phyloP scores from a whole-genome alignment of 108 stramenopile genomes.

The Mayamaea pseudoterrestris region DNA sequence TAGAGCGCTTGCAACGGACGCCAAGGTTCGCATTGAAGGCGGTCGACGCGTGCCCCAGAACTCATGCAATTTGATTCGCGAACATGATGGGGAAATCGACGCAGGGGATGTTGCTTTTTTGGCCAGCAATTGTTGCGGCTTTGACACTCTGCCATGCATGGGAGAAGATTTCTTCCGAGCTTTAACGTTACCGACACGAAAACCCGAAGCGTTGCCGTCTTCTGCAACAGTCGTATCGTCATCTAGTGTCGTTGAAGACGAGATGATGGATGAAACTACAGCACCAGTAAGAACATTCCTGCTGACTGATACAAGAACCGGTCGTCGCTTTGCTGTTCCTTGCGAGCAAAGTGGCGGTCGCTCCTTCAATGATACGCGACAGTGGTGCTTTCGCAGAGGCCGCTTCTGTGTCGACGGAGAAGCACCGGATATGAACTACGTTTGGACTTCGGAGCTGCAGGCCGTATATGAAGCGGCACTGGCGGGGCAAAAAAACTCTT shows the following conservation, averaged over 20 bases:
- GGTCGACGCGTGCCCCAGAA: conserved; percentile 8
- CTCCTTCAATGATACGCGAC: conserved; percentile 63
- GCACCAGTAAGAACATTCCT: conserved; percentile 67
- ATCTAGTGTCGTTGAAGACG: conserved; percentile 26
- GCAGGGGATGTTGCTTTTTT: conserved; percentile 39
- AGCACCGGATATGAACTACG: conserved; percentile 65
- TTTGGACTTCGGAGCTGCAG: conserved; percentile 76
- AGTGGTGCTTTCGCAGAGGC: conserved; percentile 81
- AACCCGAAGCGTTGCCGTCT: not conserved
- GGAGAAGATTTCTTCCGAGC: conserved; percentile 52
- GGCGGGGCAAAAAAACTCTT: conserved; percentile 14
- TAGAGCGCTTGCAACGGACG: conserved; percentile 50
- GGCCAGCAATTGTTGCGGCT: conserved; percentile 39
- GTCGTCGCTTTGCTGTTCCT: conserved; percentile 74
- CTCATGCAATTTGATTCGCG: not conserved
- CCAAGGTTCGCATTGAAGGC: conserved; percentile 64
- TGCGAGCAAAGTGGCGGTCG: conserved; percentile 75
- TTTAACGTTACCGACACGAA: conserved; percentile 23
- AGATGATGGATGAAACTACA: conserved; percentile 1
- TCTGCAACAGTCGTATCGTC: conserved; percentile 11
- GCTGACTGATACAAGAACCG: conserved; percentile 57
- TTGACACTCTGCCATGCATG: conserved; percentile 31
- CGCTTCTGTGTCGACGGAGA: conserved; percentile 66
- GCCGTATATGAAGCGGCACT: conserved; percentile 55
- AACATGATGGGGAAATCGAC: conserved; percentile 27